phyloP scores from a whole-genome alignment of 1,284 basidiomycete genomes.

The Rhodotorula sp. region DNA sequence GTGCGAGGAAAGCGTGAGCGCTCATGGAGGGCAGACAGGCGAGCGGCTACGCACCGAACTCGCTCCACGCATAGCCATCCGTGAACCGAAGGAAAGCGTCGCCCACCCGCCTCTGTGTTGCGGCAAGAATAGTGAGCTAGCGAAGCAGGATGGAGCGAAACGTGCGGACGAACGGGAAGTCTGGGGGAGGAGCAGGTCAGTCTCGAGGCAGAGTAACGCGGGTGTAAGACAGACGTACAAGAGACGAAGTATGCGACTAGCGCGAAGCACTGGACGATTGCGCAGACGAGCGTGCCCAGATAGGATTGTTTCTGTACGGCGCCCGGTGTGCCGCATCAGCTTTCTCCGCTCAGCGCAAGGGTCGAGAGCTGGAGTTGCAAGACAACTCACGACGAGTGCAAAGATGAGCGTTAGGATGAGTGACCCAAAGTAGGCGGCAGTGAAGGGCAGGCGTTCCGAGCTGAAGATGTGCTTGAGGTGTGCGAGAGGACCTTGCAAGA shows the following conservation, averaged over 20 bases:
- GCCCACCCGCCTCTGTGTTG: no score
- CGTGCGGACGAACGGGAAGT: no score
- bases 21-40: no score
- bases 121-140: no score
- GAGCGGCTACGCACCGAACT: not conserved
- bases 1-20: not conserved
- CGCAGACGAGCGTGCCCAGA: slow-evolving; percentile 75
- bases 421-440: slow-evolving; percentile 74
- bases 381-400: slow-evolving; percentile 69
- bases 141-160: no score
- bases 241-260: slow-evolving; percentile 82
- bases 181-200: no score
- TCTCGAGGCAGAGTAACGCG: not conserved
- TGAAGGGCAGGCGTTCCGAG: slow-evolving; percentile 82
- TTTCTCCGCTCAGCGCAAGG: no score
- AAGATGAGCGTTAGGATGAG: slow-evolving; percentile 83
- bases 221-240: not conserved
- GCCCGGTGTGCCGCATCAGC: not conserved
- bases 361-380: not conserved
- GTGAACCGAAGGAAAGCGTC: no score
- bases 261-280: slow-evolving; percentile 72
- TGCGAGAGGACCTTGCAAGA: slow-evolving; percentile 45
- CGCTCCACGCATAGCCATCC: no score
- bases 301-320: slow-evolving; percentile 67
- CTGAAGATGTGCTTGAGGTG: slow-evolving; percentile 86